A percentile compares a stretch with the other conserved stretches of the same genome.
Evolutionary conservation across 1,284 basidiomycete species (phyloP).

Genomic region (Moniliella sp.): DNA sequence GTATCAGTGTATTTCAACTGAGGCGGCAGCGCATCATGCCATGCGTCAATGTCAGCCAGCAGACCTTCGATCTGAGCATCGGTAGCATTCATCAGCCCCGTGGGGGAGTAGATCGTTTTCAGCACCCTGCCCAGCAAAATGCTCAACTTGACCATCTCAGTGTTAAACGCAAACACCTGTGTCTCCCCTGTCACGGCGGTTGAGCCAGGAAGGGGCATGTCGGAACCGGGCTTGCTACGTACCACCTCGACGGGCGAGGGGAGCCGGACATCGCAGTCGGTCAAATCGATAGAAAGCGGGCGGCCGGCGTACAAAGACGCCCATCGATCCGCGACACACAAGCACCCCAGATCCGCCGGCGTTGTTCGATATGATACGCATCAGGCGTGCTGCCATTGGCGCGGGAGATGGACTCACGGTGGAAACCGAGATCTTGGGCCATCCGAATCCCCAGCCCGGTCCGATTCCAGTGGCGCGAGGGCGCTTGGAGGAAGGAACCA

Average conservation of each 20-base stretch:
- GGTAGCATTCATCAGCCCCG: conserved; percentile 25
- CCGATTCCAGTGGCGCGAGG: conserved; percentile 31
- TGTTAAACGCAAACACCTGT: conserved; percentile 23
- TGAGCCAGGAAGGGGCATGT: too few species aligned
- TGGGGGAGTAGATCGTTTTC: conserved; percentile 30
- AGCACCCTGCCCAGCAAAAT: conserved; percentile 27
- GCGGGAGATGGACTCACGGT: conserved; percentile 20
- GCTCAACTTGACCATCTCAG: conserved; percentile 26
- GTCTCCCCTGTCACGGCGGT: too few species aligned
- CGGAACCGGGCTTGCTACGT: conserved; percentile 10
- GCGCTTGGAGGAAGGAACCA: conserved; percentile 26
- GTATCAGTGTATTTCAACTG: conserved; percentile 13
- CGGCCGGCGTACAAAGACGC: conserved; percentile 20
- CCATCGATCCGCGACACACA: conserved; percentile 21
- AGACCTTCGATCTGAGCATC: conserved; percentile 22
- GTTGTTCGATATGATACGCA: conserved; percentile 21
- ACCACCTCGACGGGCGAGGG: conserved; percentile 22
- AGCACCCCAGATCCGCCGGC: conserved; percentile 23
- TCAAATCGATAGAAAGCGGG: conserved; percentile 22
- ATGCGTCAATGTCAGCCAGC: conserved; percentile 20
- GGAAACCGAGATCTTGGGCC: conserved; percentile 25
- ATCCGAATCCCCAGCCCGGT: conserved; percentile 23
- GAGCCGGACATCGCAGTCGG: conserved; percentile 25
- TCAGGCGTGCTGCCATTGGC: conserved; percentile 14
- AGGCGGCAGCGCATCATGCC: conserved; percentile 19